Evolutionary conservation across 148 eudicot species (phyloP), one percentile per base, ranked within the genome.

Genomic region (Chenopodium suecicum): DNA sequence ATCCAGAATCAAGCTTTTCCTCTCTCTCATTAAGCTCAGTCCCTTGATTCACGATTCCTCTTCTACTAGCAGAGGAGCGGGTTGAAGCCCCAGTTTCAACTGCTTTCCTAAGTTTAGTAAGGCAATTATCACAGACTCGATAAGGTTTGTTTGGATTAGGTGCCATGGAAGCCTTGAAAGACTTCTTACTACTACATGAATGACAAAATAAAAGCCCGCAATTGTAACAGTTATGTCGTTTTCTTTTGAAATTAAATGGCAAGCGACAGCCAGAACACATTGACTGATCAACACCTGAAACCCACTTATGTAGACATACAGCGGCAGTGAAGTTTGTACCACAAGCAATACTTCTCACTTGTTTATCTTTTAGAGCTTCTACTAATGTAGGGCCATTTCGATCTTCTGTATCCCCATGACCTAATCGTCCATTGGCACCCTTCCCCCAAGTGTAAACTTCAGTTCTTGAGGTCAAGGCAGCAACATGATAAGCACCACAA

Each of bases 361-460:
- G 99, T 85, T 95, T 95, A 83, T 95, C 99, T 85, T 91, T 95
- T 41, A 95, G 80, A 84, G 99, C 90, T 83, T 94, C 98, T 14
- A 94, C 95, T 81, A 91, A 82, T 80, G 94, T 92, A 25, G 99
- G 99, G 74, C 85, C 80, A 78, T 83, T 92, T 85, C 90, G 86
- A 82, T 95, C 99, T 81, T 94, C 94, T 74, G 88, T 84, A 85
- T 92, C 95, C 66, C 99, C 99, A 76, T 95, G 99, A 88, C 99
- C 99, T 83, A 95, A 81, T 85, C 97, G 89, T 47, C 99, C 99
- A 86, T 94, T 94, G 64, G 94, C 94, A 78, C 98, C 98, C 82
- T 95, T 95, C 11, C 99, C 99, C 99, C 99, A 95, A 54, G 99
- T 95, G 74, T 92, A 95, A 77, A 95, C 99, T 89, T 95, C 98